A percentile compares a stretch with the other conserved stretches of the same genome.
Evolutionary conservation across 352 stramenopile genomes (phyloP).

Genomic region (Globisporangium cylindrosporum): DNA sequence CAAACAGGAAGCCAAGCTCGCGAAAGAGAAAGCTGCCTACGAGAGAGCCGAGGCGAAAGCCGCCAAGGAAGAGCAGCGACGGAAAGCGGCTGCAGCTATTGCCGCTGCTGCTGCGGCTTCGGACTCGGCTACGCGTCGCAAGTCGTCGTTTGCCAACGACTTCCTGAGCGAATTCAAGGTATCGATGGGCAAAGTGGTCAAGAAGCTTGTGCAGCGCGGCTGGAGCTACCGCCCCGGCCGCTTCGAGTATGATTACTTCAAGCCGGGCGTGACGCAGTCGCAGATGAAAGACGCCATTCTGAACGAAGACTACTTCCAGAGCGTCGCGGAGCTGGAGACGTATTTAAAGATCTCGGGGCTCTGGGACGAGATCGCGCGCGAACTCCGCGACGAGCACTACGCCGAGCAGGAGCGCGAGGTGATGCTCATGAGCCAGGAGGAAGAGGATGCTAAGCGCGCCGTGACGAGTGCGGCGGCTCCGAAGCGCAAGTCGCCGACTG

Average conservation of each 20-base stretch:
- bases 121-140: background rate
- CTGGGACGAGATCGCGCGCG: constrained; percentile 54
- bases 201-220: constrained; percentile 48
- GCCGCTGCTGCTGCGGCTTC: background rate
- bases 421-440: constrained; percentile 26
- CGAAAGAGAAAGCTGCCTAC: constrained; percentile 1
- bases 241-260: constrained; percentile 87
- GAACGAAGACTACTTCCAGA: constrained; percentile 81
- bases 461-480: background rate
- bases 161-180: constrained; percentile 29
- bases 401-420: constrained; percentile 22
- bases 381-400: constrained; percentile 34
- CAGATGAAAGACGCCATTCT: constrained; percentile 45
- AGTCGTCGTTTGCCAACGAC: constrained; percentile 8
- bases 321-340: constrained; percentile 52
- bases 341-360: constrained; percentile 63
- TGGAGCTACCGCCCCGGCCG: constrained; percentile 70
- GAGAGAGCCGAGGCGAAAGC: background rate
- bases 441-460: constrained; percentile 8
- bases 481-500: constrained; percentile 27
- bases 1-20: background rate
- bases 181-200: constrained; percentile 56
- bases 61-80: constrained; percentile 3
- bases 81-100: background rate
- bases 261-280: constrained; percentile 40